These are phyloP conservation scores for Acanthochlamys bracteata DNA, from an alignment of 106 monocot genomes.

Conservation along the genomic window DNA sequence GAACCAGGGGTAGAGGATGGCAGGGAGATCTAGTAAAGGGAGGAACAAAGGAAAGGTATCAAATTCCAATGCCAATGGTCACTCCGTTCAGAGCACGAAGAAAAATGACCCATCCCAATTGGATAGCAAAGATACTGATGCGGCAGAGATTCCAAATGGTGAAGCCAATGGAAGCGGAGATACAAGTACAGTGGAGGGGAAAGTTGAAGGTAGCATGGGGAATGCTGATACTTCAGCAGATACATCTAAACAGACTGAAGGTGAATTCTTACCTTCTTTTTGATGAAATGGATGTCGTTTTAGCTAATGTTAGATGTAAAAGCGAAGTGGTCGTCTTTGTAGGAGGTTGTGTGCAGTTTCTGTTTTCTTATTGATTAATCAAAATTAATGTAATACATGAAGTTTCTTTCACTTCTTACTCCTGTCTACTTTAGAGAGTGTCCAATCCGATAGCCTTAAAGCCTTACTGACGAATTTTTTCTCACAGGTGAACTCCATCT, in stretches of 20 bases:
- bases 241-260: conserved; percentile 38
- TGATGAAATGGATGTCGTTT: too few species aligned
- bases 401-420: neutral
- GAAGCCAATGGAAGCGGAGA: conserved; percentile 21
- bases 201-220: conserved; percentile 11
- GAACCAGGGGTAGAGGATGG: conserved; percentile 25
- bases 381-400: too few species aligned
- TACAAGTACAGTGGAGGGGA: conserved; percentile 8
- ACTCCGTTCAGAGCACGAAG: conserved; percentile 17
- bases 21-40: conserved; percentile 65
- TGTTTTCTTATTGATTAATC: too few species aligned
- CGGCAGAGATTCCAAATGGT: conserved; percentile 18
- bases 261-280: conserved; percentile 13
- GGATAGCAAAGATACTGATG: conserved; percentile 10
- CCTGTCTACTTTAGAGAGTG: neutral
- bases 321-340: neutral
- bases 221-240: conserved; percentile 14
- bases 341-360: too few species aligned
- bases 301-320: too few species aligned
- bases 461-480: neutral
- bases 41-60: conserved; percentile 45
- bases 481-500: conserved; percentile 28
- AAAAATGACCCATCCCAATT: conserved; percentile 12
- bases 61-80: conserved; percentile 11
- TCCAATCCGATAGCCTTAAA: neutral